Percentiles rank a stretch among this genome's conserved stretches.
phyloP scores from a whole-genome alignment of 352 stramenopile species.

The Pythium apleroticum region DNA sequence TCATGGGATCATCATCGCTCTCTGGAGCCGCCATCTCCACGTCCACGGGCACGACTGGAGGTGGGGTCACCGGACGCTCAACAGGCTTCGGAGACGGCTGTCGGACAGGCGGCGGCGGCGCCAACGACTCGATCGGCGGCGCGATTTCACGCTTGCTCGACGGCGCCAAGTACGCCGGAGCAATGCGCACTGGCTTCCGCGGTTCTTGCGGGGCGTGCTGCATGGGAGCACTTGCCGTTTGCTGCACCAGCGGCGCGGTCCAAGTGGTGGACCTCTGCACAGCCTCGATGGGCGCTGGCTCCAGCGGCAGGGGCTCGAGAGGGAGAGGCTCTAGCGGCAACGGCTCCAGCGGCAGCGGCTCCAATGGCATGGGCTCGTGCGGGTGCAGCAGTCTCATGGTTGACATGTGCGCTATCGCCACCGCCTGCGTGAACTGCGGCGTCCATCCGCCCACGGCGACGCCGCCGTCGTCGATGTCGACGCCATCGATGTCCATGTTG shows the following conservation, averaged over 20 bases:
- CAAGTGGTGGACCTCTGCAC: neutral
- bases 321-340: neutral
- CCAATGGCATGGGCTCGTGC: neutral
- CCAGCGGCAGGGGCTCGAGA: neutral
- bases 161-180: neutral
- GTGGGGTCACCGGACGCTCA: neutral
- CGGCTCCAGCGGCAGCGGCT: neutral
- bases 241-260: neutral
- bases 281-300: neutral
- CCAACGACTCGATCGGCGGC: neutral
- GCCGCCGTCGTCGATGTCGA: constrained; percentile 16
- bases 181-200: neutral
- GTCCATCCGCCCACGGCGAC: constrained; percentile 12
- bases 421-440: neutral
- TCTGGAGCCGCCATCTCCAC: neutral
- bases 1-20: neutral
- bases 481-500: constrained; percentile 28
- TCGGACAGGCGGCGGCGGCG: neutral
- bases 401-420: neutral
- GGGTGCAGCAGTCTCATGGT: neutral
- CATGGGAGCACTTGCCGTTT: neutral
- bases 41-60: neutral
- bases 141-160: neutral
- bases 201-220: neutral
- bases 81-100: neutral